Evolutionary conservation across 1,284 basidiomycete species (phyloP).

Genomic region (Rhodotorula sp.): DNA sequence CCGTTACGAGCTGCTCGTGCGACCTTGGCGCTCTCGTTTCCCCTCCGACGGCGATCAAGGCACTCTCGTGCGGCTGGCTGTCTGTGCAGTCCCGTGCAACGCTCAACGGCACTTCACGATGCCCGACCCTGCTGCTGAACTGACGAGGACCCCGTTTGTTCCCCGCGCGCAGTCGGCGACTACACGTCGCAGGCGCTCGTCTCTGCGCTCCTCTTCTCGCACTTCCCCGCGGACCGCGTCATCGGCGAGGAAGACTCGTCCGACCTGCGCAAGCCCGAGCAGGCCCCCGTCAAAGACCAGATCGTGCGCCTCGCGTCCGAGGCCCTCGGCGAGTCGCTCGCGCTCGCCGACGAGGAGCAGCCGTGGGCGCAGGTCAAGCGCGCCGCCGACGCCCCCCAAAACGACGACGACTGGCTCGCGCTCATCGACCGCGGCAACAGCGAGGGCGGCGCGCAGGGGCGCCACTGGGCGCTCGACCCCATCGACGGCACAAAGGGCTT

Average conservation of each 20-base stretch:
- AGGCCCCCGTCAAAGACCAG: slow-evolving; percentile 48
- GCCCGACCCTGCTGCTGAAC: too few species aligned
- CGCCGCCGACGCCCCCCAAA: slow-evolving; percentile 53
- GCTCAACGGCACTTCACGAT: too few species aligned
- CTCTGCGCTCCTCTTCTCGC: slow-evolving; percentile 69
- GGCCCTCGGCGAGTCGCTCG: slow-evolving; percentile 57
- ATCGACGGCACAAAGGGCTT: slow-evolving; percentile 95
- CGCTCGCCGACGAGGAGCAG: slow-evolving; percentile 48
- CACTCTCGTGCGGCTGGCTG: too few species aligned
- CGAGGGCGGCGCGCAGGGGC: slow-evolving; percentile 71
- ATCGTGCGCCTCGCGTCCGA: slow-evolving; percentile 84
- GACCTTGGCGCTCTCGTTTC: too few species aligned
- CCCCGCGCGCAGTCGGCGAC: slow-evolving; percentile 70
- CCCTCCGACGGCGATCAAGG: too few species aligned
- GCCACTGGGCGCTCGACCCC: slow-evolving; percentile 80
- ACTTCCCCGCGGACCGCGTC: slow-evolving; percentile 84
- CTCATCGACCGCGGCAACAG: slow-evolving; percentile 84
- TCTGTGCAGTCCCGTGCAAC: too few species aligned
- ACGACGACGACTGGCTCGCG: slow-evolving; percentile 60
- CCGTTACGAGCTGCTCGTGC: too few species aligned
- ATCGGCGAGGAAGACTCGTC: slow-evolving; percentile 94
- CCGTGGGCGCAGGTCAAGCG: slow-evolving; percentile 56
- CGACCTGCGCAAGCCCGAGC: slow-evolving; percentile 64
- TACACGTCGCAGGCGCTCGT: slow-evolving; percentile 87
- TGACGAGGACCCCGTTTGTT: neutral